phyloP scores from a whole-genome alignment of 345 rosid species.

The Corymbia maculata region DNA sequence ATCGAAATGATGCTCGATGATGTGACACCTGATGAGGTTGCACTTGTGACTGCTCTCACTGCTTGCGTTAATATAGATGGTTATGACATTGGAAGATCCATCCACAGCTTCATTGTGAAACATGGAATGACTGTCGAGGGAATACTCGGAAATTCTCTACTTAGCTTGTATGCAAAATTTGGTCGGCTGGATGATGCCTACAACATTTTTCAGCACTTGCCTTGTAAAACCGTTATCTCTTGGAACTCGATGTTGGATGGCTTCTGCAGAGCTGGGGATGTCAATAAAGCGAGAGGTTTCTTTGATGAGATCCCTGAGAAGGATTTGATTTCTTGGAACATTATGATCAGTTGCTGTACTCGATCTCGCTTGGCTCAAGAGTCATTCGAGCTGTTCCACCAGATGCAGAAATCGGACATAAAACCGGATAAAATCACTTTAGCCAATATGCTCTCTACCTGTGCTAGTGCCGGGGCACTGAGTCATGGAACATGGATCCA shows the following conservation, averaged over 20 bases:
- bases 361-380: background rate
- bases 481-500: slow-evolving; percentile 13
- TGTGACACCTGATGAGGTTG: background rate
- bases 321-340: slow-evolving; percentile 1
- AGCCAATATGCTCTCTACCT: background rate
- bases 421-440: slow-evolving; percentile 9
- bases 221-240: background rate
- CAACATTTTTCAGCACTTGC: slow-evolving; percentile 3
- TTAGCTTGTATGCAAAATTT: background rate
- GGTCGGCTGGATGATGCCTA: background rate
- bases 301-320: background rate
- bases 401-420: slow-evolving; percentile 8
- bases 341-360: background rate
- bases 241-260: slow-evolving; percentile 19
- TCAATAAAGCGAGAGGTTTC: background rate
- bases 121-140: background rate
- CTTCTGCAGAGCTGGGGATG: slow-evolving; percentile 3
- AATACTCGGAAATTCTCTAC: slow-evolving; percentile 8
- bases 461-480: slow-evolving; percentile 4
- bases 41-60: background rate
- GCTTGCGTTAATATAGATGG: background rate
- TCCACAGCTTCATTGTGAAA: background rate
- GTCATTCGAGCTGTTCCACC: background rate
- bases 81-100: background rate
- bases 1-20: background rate